Evolutionary conservation across 1,139 yeast species (phyloP), one percentile per base, ranked within the genome.

Genomic region (Candida albicans): DNA sequence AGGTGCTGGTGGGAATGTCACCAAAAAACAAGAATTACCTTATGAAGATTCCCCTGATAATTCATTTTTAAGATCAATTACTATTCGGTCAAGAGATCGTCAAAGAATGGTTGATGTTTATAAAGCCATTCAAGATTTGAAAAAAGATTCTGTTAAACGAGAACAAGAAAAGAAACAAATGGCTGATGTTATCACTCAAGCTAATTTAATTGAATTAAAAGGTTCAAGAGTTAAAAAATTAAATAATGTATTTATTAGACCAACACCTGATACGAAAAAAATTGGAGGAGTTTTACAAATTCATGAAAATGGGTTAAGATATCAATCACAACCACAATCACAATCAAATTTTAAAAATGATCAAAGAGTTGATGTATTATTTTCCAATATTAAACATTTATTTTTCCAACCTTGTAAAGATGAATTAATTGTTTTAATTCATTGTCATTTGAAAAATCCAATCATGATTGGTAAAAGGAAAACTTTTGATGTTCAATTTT

Each of bases 371-470:
- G 99, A 95, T 65, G 81, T 93, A 35, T 68, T 93, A 52, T 93
- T 90, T 63, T 82, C 90, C 47, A 93, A 93, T 66, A 87, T 95
- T 57, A 89, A 91, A 64, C 96, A 95, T 63, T 70, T 93, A 55
- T 89, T 93, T 57, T 93, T 90, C 77, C 99, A 93, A 67, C 95
- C 99, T 3, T 88, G 95, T 62, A 93, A 91, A 59, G 96, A 95
- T 54, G 99, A 93, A 66, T 73, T 95, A 62, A 84, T 91, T 63
- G 98, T 93, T 39, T 73, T 93, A 33, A 88, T 93, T 52, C 99
- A 93, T 65, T 85, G 93, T 60, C 96, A 91, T 65, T 77, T 93
- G 64, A 90, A 89, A 65, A 84, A 83, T 42, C 99, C 99, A 15
- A 84, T 95, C 47, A 85, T 93, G 82, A 87, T 93, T 62, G 99